Conservation (phyloP, 2,329 filamentous ascomycete genomes). For the Aspergillus awamori region DNA sequence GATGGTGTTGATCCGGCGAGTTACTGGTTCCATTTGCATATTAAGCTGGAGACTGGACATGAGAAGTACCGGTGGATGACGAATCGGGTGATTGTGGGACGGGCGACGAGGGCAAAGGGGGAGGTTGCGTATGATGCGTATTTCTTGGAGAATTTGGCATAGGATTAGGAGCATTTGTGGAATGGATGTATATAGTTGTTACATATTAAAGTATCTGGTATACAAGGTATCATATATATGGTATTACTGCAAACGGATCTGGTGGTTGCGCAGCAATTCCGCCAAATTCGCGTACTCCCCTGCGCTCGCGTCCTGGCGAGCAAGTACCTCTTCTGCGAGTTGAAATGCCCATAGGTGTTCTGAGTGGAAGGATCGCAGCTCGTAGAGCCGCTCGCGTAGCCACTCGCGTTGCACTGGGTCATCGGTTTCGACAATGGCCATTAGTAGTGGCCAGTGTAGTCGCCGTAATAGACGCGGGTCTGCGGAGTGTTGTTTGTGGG, state of each 20-base stretch:
- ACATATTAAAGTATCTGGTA: too few relatives aligned
- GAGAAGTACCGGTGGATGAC: slow-evolving; percentile 33
- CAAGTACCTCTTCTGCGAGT: slow-evolving; percentile 32
- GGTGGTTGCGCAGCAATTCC: slow-evolving; percentile 29
- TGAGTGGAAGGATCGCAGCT: slow-evolving; percentile 33
- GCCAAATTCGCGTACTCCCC: slow-evolving; percentile 31
- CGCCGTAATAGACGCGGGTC: slow-evolving; percentile 37
- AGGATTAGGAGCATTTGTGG: neutral
- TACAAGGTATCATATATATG: neutral
- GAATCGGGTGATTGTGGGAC: slow-evolving; percentile 30
- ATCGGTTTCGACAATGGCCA: slow-evolving; percentile 38
- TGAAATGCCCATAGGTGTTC: slow-evolving; percentile 36
- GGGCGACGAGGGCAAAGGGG: slow-evolving; percentile 28
- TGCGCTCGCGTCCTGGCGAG: slow-evolving; percentile 29
- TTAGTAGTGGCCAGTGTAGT: slow-evolving; percentile 38
- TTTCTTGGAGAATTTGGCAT: slow-evolving; percentile 28
- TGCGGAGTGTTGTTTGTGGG: slow-evolving; percentile 34
- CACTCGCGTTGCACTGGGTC: slow-evolving; percentile 33
- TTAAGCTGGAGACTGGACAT: slow-evolving; percentile 30
- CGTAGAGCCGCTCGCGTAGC: slow-evolving; percentile 35
- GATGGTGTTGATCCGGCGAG: slow-evolving; percentile 27
- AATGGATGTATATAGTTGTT: too few relatives aligned
- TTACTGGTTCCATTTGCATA: slow-evolving; percentile 34
- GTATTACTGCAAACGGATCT: neutral
- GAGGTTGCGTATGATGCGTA: slow-evolving; percentile 34